These are phyloP conservation scores for Mycosarcoma mackinlayi DNA, from an alignment of 1,284 basidiomycete species.

Conservation along the genomic window DNA sequence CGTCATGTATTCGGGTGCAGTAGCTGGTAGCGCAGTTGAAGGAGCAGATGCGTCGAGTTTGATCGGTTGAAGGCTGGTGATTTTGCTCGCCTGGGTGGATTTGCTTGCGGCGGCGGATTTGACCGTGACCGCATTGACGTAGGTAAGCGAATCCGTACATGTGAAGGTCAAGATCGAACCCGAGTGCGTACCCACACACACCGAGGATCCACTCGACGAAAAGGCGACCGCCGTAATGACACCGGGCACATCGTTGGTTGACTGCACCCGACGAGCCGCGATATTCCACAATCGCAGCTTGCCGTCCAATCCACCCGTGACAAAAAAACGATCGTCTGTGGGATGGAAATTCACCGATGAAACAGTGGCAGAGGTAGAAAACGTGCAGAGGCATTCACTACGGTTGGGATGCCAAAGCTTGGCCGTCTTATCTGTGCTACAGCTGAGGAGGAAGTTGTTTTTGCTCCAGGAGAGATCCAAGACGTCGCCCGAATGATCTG, in stretches of 20 bases:
- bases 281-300: constrained; percentile 69
- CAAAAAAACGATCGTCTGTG: constrained; percentile 69
- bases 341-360: constrained; percentile 67
- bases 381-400: constrained; percentile 67
- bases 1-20: constrained; percentile 60
- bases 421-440: constrained; percentile 69
- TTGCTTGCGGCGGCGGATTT: constrained; percentile 64
- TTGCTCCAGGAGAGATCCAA: constrained; percentile 69
- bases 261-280: constrained; percentile 47
- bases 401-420: constrained; percentile 69
- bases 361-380: constrained; percentile 69
- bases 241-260: constrained; percentile 62
- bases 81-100: constrained; percentile 66
- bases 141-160: constrained; percentile 61
- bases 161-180: constrained; percentile 64
- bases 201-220: constrained; percentile 62
- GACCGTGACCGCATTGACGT: constrained; percentile 60
- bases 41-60: constrained; percentile 22
- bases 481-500: constrained; percentile 67
- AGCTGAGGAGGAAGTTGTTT: constrained; percentile 69
- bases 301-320: constrained; percentile 68
- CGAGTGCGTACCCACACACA: constrained; percentile 67
- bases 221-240: constrained; percentile 69
- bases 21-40: neutral
- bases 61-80: constrained; percentile 67